These are phyloP conservation scores for Cryptosporidium muris DNA, from an alignment of 169 alveolate species.

Conservation along the genomic window DNA sequence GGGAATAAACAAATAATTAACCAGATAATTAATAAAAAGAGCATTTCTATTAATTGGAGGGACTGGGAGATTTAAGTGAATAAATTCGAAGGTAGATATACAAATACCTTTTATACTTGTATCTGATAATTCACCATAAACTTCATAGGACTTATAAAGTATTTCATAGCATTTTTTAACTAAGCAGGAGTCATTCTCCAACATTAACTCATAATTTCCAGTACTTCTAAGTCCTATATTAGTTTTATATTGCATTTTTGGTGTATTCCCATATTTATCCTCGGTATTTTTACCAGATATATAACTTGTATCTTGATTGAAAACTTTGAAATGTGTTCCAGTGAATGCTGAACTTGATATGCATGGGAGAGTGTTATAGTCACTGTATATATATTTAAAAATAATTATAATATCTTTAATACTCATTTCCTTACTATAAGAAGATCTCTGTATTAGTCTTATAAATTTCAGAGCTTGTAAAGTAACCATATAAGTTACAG, in stretches of 20 bases:
- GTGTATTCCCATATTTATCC: conserved; percentile 24
- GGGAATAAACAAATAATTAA: conserved; percentile 49
- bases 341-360: conserved; percentile 48
- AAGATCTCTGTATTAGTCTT: conserved; percentile 37
- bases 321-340: conserved; percentile 2
- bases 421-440: conserved; percentile 5
- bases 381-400: conserved; percentile 6
- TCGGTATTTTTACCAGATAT: conserved; percentile 13
- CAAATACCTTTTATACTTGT: conserved; percentile 16
- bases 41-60: conserved; percentile 9
- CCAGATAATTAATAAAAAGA: conserved; percentile 32
- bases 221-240: conserved; percentile 25
- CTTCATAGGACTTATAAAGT: not conserved
- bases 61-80: conserved; percentile 10
- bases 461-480: conserved; percentile 32
- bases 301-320: conserved; percentile 21
- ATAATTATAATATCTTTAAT: conserved; percentile 1
- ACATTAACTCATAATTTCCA: conserved; percentile 5
- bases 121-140: not conserved
- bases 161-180: conserved; percentile 4
- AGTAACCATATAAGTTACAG: not conserved
- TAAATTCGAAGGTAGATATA: conserved; percentile 8
- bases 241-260: conserved; percentile 11
- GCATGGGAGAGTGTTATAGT: conserved; percentile 13
- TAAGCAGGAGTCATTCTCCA: conserved; percentile 22